Evolutionary conservation across 805 yeast genomes (phyloP).

Genomic region (Nakazawaea wickerhamii): DNA sequence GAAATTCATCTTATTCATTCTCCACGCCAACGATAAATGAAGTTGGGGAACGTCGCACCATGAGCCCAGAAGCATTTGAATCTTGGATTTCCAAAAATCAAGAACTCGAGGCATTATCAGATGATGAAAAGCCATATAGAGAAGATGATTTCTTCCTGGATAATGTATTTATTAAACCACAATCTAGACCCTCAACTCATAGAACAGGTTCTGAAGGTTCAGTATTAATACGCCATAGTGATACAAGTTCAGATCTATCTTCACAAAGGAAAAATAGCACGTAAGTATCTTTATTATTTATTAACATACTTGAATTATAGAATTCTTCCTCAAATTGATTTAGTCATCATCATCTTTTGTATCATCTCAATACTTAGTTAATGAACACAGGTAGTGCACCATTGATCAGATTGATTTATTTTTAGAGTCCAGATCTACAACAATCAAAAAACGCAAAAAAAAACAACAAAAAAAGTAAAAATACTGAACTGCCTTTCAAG

Average conservation of each 20-base stretch:
- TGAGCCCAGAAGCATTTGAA: conserved; percentile 35
- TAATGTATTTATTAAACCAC: conserved; percentile 21
- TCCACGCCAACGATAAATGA: conserved; percentile 21
- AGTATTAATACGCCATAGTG: conserved; percentile 5
- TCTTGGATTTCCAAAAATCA: conserved; percentile 52
- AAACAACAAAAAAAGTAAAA: background rate
- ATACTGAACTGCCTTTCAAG: background rate
- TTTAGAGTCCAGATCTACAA: background rate
- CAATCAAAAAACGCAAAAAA: background rate
- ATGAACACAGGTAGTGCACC: too few species aligned
- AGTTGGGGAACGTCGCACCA: conserved; percentile 20
- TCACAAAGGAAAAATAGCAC: conserved; percentile 19
- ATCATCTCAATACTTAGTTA: too few species aligned
- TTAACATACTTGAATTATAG: too few species aligned
- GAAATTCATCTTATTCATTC: conserved; percentile 11
- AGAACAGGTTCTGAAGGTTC: conserved; percentile 17
- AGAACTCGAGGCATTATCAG: conserved; percentile 29
- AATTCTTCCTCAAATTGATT: too few species aligned
- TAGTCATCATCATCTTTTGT: too few species aligned
- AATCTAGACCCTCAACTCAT: conserved; percentile 18
- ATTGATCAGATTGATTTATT: background rate
- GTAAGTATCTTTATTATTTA: conserved; percentile 7
- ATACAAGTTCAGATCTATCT: conserved; percentile 20
- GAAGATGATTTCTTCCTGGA: conserved; percentile 25
- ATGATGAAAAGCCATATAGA: conserved; percentile 29